phyloP scores from a whole-genome alignment of 2,329 filamentous ascomycete species.

The Westerdykella sp. region DNA sequence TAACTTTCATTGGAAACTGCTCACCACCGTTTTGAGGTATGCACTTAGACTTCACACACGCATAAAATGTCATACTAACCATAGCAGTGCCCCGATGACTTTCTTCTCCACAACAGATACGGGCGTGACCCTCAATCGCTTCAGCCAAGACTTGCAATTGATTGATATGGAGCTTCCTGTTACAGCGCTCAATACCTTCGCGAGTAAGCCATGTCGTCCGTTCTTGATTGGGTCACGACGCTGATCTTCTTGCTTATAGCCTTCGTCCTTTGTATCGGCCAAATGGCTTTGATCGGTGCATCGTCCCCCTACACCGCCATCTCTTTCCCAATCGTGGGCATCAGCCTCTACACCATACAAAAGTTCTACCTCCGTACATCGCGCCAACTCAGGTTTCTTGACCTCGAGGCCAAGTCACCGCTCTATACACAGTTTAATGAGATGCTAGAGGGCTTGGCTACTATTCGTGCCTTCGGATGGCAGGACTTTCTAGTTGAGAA shows the following conservation, averaged over 20 bases:
- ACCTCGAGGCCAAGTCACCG: conserved; percentile 47
- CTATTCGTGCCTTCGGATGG: conserved; percentile 50
- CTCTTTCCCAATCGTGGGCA: conserved; percentile 35
- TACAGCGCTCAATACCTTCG: conserved; percentile 28
- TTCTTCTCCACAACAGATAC: conserved; percentile 43
- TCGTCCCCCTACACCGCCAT: conserved; percentile 38
- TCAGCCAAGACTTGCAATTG: conserved; percentile 45
- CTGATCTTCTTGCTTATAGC: conserved; percentile 11
- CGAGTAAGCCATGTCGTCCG: conserved; percentile 13
- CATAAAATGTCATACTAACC: conserved; percentile 5
- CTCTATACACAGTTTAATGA: conserved; percentile 50
- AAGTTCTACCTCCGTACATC: conserved; percentile 45
- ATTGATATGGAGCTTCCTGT: conserved; percentile 41
- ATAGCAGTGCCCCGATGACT: conserved; percentile 32
- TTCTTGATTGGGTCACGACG: not conserved
- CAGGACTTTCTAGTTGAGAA: conserved; percentile 35
- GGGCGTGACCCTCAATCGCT: conserved; percentile 44
- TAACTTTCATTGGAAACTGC: conserved; percentile 44
- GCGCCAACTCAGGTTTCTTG: conserved; percentile 46
- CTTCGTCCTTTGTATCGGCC: conserved; percentile 29
- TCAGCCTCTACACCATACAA: conserved; percentile 39
- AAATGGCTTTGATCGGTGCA: conserved; percentile 36
- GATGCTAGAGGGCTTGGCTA: conserved; percentile 44
- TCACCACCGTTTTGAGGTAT: conserved; percentile 45
- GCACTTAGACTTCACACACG: conserved; percentile 1